Percentiles rank a stretch among this genome's conserved stretches.
These are phyloP conservation scores for Saccharomycopsis malanga DNA, from an alignment of 805 yeast species.

Conservation along the genomic window DNA sequence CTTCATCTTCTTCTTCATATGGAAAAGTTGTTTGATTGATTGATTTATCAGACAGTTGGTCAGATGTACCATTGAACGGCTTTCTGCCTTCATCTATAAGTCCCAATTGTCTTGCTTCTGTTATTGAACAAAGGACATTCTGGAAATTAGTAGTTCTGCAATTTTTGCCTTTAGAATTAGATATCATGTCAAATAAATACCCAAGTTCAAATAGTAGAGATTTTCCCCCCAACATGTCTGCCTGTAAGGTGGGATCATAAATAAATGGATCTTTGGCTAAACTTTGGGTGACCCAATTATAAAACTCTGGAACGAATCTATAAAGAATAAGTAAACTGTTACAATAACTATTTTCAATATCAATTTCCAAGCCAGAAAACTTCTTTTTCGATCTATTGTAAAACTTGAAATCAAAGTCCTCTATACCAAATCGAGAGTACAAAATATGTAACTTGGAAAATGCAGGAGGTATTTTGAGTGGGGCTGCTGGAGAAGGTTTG, in stretches of 20 bases:
- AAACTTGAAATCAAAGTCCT: conserved; percentile 84
- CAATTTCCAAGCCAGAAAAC: conserved; percentile 84
- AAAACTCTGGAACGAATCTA: conserved; percentile 67
- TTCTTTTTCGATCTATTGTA: conserved; percentile 55
- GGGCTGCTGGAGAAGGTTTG: conserved; percentile 5
- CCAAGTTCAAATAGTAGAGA: conserved; percentile 78
- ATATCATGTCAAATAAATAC: conserved; percentile 84
- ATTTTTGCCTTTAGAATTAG: conserved; percentile 68
- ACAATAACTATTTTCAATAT: conserved; percentile 67
- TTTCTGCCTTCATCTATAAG: conserved; percentile 36
- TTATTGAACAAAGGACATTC: conserved; percentile 38
- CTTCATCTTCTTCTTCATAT: conserved; percentile 24
- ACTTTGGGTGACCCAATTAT: conserved; percentile 52
- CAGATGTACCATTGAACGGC: too few species aligned
- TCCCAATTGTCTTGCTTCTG: conserved; percentile 46
- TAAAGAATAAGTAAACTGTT: conserved; percentile 77
- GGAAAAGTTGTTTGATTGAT: conserved; percentile 23
- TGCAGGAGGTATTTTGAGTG: conserved; percentile 50
- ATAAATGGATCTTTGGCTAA: conserved; percentile 46
- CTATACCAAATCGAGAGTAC: conserved; percentile 86
- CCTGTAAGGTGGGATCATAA: conserved; percentile 27
- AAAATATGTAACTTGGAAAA: conserved; percentile 68
- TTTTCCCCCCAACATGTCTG: conserved; percentile 21
- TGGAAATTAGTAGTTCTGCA: conserved; percentile 81
- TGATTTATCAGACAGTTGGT: too few species aligned